phyloP scores from a whole-genome alignment of 768 basidiomycete species.

The Mycena alexandri region DNA sequence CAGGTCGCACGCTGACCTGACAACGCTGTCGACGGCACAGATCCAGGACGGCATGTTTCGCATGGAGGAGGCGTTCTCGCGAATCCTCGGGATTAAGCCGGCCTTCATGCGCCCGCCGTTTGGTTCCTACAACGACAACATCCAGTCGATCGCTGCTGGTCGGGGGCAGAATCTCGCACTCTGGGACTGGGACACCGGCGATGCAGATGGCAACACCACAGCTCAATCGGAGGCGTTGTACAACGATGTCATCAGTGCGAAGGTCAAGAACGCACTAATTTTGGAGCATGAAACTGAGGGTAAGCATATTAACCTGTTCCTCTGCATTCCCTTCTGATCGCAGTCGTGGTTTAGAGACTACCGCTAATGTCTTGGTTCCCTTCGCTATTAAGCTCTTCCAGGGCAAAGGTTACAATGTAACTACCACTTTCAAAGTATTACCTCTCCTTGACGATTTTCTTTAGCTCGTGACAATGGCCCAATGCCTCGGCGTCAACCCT shows the following conservation, averaged over 20 bases:
- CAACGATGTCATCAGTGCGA: constrained; percentile 35
- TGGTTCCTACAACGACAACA: constrained; percentile 56
- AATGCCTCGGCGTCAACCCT: too few species aligned
- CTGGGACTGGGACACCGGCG: constrained; percentile 56
- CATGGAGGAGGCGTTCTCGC: constrained; percentile 41
- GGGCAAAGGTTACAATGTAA: too few species aligned
- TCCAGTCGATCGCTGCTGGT: constrained; percentile 46
- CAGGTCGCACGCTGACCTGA: constrained; percentile 51
- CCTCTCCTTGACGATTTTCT: too few species aligned
- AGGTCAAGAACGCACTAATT: constrained; percentile 47
- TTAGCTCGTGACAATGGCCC: too few species aligned
- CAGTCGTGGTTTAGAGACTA: not conserved
- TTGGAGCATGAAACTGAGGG: constrained; percentile 52
- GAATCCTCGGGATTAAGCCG: constrained; percentile 51
- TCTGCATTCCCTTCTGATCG: not conserved
- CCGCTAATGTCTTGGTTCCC: too few species aligned
- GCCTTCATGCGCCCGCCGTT: constrained; percentile 59
- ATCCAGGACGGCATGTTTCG: constrained; percentile 52
- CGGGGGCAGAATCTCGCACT: constrained; percentile 49
- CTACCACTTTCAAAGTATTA: too few species aligned
- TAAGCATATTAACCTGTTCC: too few species aligned
- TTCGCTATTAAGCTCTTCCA: too few species aligned
- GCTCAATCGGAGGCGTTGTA: constrained; percentile 43
- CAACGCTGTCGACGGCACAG: constrained; percentile 47
- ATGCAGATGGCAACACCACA: constrained; percentile 45